Evolutionary conservation across 306 rosid species (phyloP).

Genomic region (Pterocarpus macrocarpus): DNA sequence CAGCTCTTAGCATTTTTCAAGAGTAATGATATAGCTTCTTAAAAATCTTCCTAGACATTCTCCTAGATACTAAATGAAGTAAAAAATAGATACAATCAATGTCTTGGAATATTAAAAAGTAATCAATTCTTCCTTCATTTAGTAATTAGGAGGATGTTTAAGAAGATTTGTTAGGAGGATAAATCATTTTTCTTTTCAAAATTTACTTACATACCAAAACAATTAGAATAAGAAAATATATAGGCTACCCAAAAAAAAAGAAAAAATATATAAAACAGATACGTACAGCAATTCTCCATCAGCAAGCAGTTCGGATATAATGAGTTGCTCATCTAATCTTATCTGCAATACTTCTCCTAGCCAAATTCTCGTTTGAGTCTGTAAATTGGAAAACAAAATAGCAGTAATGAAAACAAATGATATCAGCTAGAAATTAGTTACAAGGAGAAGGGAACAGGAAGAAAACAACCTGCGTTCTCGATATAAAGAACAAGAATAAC

Average conservation of each 20-base stretch:
- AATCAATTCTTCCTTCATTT: too few species aligned
- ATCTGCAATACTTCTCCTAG: constrained; percentile 65
- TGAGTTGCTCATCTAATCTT: constrained; percentile 53
- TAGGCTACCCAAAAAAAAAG: not conserved
- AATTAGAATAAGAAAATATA: not conserved
- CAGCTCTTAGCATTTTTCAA: not conserved
- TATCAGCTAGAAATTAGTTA: not conserved
- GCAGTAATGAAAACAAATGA: not conserved
- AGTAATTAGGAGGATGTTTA: too few species aligned
- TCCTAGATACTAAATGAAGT: too few species aligned
- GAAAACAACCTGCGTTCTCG: not conserved
- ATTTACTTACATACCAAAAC: not conserved
- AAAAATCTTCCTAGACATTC: too few species aligned
- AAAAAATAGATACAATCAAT: too few species aligned
- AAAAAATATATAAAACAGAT: not conserved
- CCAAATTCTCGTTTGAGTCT: constrained; percentile 71
- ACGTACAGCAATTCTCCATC: constrained; percentile 68
- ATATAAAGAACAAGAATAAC: not conserved
- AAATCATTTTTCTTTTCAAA: not conserved
- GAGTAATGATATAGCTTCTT: too few species aligned
- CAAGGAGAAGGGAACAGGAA: not conserved
- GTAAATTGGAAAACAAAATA: constrained; percentile 40
- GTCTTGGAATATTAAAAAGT: too few species aligned
- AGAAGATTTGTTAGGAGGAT: too few species aligned
- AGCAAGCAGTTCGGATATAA: constrained; percentile 60